Base-by-base conservation (phyloP, 306 rosid genomes). In the Cicer pinnatifidum region DNA sequence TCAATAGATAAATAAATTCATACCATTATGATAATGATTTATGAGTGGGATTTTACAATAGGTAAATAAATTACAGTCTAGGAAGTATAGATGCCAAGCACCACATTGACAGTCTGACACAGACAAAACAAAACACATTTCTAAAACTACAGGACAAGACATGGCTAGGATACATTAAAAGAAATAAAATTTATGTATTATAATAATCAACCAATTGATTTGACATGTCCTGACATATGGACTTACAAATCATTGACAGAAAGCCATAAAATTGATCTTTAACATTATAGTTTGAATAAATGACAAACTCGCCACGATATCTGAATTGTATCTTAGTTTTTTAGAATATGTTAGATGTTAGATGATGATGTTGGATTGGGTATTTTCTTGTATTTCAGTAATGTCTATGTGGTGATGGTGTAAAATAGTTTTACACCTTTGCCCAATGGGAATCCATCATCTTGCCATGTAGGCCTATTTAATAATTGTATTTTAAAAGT, bases 111-210 rank as follows among this genome's bases (percentile, higher is more conserved):
- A 17, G 59, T 53, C 33, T 16, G 7, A 53, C 35, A 28, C 38
- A 74, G 35, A 28, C 35, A 68, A 44, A 7, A 52, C 43, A 44
- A 13, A 43, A 9, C 53, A 58, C 67, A 57, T 58, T 72, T 23
- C n/a, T 43, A 43, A 53, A 51, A 37, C 41, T 51, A 10, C 11
- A 37, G 62, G 37, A 37, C 33, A 56, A 20, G 67, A 44, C 44
- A 57, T 23, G 57, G 41, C 66, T 40, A 56, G 41, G 67, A 56
- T 28, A 28, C 37, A 20, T 39, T 53, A 28, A 28, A 28, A 28
- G 35, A 28, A 28, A 28, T 28, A 28, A 28, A 28, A 28, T 28
- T 28, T 28, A 28, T 28, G 35, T 28, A 28, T 28, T 28, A 28
- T 28, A 28, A 53, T 8, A 53, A 17, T 53, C 35, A 53, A 53